Evolutionary conservation across 2,329 filamentous ascomycete species (phyloP).

Genomic region (Polychaeton citri): DNA sequence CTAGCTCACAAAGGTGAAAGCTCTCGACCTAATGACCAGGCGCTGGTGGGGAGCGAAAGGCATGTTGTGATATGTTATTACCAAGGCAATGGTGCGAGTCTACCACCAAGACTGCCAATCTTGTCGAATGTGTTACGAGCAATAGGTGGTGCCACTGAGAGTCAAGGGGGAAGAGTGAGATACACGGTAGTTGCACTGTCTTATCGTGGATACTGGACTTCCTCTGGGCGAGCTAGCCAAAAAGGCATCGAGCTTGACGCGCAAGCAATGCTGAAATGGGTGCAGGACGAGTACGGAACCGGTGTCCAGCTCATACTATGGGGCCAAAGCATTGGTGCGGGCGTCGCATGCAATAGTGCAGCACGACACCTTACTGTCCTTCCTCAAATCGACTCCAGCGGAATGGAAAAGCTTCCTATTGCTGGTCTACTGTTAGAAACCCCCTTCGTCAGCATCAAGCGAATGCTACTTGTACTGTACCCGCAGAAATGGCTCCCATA

Average conservation of each 20-base stretch:
- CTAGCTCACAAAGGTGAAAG: constrained; percentile 2
- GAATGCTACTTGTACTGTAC: constrained; percentile 60
- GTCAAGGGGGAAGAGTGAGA: constrained; percentile 1
- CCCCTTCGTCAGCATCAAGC: constrained; percentile 56
- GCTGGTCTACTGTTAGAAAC: constrained; percentile 56
- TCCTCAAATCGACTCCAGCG: no score
- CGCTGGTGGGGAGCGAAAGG: constrained; percentile 3
- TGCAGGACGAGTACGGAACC: constrained; percentile 30
- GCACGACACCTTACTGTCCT: constrained; percentile 26
- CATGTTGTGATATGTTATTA: constrained; percentile 34
- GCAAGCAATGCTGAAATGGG: constrained; percentile 50
- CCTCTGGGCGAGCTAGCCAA: constrained; percentile 57
- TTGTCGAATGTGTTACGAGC: constrained; percentile 32
- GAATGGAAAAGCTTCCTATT: constrained; percentile 14
- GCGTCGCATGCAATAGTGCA: constrained; percentile 52
- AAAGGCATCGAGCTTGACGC: constrained; percentile 56
- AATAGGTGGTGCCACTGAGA: not conserved
- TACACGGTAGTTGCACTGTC: constrained; percentile 36
- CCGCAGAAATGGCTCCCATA: constrained; percentile 73
- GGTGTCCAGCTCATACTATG: constrained; percentile 46
- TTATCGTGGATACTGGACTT: constrained; percentile 68
- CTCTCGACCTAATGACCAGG: not conserved
- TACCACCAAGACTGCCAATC: constrained; percentile 33
- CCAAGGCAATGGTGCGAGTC: constrained; percentile 34
- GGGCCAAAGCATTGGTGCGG: constrained; percentile 67